Evolutionary conservation across 208 protist species (phyloP).

Genomic region (Crithidia sp.): DNA sequence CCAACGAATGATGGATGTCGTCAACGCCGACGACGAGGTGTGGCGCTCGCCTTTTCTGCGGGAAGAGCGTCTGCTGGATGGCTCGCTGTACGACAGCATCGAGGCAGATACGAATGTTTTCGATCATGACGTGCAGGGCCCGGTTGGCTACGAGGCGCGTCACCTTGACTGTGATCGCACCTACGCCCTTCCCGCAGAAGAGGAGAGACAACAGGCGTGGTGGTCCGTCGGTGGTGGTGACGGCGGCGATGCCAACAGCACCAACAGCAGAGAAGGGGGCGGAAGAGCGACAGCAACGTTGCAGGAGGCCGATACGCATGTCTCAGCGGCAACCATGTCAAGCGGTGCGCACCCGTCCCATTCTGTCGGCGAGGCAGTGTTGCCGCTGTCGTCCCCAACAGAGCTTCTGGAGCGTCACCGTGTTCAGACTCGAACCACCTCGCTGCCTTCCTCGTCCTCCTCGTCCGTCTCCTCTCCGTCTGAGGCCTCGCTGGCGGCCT

Average conservation of each 20-base stretch:
- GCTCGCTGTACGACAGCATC: background rate
- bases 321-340: too few relatives aligned
- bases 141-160: constrained; percentile 4
- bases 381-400: background rate
- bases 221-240: background rate
- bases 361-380: background rate
- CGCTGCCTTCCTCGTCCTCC: constrained; percentile 8
- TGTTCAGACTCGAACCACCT: background rate
- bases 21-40: background rate
- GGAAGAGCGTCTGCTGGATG: background rate
- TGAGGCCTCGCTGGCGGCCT: constrained; percentile 19
- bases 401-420: background rate
- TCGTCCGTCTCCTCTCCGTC: constrained; percentile 20
- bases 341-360: too few relatives aligned
- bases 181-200: constrained; percentile 11
- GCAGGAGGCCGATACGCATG: too few relatives aligned
- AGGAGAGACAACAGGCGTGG: constrained; percentile 5
- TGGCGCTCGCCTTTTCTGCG: constrained; percentile 15
- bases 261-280: background rate
- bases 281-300: background rate
- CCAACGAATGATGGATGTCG: too few relatives aligned
- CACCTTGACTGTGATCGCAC: constrained; percentile 32
- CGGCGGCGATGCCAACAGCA: background rate
- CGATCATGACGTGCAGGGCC: background rate
- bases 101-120: background rate